Conservation (phyloP, 306 rosid species). For the Pueraria montana region DNA sequence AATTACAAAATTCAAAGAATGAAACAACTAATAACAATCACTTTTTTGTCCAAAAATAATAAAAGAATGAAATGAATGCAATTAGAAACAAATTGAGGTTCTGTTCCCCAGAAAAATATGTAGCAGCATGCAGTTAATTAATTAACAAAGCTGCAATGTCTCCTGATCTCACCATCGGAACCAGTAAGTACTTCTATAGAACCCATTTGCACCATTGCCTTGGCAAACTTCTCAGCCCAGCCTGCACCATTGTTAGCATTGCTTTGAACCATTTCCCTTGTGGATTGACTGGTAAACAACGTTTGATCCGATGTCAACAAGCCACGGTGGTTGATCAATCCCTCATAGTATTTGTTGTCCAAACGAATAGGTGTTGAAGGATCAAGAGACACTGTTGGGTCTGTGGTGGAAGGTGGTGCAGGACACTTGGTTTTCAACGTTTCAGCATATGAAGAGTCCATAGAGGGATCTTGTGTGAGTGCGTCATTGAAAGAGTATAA, state of each 20-base stretch:
- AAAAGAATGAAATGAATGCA: no score
- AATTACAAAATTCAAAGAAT: no score
- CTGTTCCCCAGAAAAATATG: no score
- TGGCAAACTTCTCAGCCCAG: constrained; percentile 42
- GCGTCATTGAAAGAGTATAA: constrained; percentile 30
- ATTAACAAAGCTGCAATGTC: constrained; percentile 41
- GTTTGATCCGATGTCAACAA: constrained; percentile 48
- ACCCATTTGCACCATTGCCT: constrained; percentile 54
- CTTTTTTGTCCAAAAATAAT: no score
- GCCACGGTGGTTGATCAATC: constrained; percentile 39
- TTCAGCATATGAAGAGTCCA: constrained; percentile 39
- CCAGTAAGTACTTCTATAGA: constrained; percentile 47
- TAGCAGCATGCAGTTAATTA: no score
- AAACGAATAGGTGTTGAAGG: constrained; percentile 39
- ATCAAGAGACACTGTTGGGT: constrained; percentile 38
- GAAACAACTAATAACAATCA: no score
- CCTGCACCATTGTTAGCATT: constrained; percentile 43
- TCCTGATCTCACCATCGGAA: constrained; percentile 52
- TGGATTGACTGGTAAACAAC: constrained; percentile 7
- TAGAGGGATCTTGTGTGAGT: constrained; percentile 24
- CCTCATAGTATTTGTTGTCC: constrained; percentile 43
- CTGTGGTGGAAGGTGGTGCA: not conserved
- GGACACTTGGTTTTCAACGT: constrained; percentile 30
- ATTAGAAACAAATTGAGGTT: no score
- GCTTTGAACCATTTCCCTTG: constrained; percentile 32